These are phyloP conservation scores for Ceratobasidium sp. DNA, from an alignment of 1,284 basidiomycete species.

Conservation along the genomic window DNA sequence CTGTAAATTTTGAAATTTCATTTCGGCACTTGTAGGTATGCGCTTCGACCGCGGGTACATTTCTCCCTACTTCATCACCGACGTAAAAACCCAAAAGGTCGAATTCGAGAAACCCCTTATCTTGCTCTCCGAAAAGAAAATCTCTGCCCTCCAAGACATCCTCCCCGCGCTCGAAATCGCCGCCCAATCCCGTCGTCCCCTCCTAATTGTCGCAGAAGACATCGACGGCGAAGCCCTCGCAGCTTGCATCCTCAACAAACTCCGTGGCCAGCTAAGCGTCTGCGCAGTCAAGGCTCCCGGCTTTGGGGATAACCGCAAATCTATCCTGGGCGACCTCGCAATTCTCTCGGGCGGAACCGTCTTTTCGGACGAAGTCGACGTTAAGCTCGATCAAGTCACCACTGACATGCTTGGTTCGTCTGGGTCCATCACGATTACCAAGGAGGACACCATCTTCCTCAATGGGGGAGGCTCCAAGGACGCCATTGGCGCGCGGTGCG, in stretches of 20 bases:
- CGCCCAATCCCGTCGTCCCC: constrained; percentile 89
- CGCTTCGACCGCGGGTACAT: constrained; percentile 99
- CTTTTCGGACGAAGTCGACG: constrained; percentile 98
- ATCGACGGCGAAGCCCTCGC: constrained; percentile 97
- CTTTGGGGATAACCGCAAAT: constrained; percentile 99
- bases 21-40: constrained; percentile 70
- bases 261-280: constrained; percentile 94
- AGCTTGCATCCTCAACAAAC: constrained; percentile 98
- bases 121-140: constrained; percentile 98
- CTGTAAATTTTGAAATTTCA: not conserved
- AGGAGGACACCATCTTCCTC: constrained; percentile 97
- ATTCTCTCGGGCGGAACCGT: constrained; percentile 98
- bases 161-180: constrained; percentile 94
- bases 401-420: constrained; percentile 91
- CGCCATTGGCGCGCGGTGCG: constrained; percentile 87
- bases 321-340: constrained; percentile 94
- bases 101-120: constrained; percentile 98
- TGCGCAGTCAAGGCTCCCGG: constrained; percentile 96
- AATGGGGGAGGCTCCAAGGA: constrained; percentile 93
- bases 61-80: constrained; percentile 98
- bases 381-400: constrained; percentile 95
- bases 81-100: constrained; percentile 96
- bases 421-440: constrained; percentile 94
- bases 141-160: constrained; percentile 93
- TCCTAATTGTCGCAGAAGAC: constrained; percentile 97